These are phyloP conservation scores for Carex pumila DNA, from an alignment of 176 grass and related monocot species.

Conservation along the genomic window DNA sequence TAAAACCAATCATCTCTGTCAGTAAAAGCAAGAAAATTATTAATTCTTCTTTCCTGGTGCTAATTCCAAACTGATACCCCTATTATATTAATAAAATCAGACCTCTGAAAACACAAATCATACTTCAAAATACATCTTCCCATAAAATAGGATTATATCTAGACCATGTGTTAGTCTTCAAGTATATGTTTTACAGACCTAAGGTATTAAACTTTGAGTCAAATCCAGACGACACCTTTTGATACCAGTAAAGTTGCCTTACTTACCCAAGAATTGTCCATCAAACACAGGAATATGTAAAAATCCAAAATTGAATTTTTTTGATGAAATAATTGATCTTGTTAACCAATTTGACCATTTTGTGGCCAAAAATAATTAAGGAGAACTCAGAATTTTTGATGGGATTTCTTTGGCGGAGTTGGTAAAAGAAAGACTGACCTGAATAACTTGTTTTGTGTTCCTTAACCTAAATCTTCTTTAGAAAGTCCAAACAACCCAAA, in stretches of 20 bases:
- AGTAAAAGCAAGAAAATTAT: neutral
- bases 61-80: neutral
- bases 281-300: too few relatives aligned
- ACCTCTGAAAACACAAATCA: neutral
- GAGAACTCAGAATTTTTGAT: neutral
- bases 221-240: neutral
- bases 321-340: neutral
- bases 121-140: neutral
- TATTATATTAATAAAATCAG: neutral
- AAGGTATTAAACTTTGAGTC: neutral
- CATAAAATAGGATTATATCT: neutral
- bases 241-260: too few relatives aligned
- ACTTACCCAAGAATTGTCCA: too few relatives aligned
- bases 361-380: neutral
- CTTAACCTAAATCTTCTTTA: neutral
- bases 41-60: neutral
- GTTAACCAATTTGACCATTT: neutral
- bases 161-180: neutral
- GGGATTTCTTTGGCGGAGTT: neutral
- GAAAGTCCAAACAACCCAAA: neutral
- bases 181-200: neutral
- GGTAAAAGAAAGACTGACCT: neutral
- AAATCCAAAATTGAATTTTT: neutral
- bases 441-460: neutral
- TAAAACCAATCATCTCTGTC: neutral